Base-by-base conservation (phyloP, 768 basidiomycete genomes). In the Galerina marginata region DNA sequence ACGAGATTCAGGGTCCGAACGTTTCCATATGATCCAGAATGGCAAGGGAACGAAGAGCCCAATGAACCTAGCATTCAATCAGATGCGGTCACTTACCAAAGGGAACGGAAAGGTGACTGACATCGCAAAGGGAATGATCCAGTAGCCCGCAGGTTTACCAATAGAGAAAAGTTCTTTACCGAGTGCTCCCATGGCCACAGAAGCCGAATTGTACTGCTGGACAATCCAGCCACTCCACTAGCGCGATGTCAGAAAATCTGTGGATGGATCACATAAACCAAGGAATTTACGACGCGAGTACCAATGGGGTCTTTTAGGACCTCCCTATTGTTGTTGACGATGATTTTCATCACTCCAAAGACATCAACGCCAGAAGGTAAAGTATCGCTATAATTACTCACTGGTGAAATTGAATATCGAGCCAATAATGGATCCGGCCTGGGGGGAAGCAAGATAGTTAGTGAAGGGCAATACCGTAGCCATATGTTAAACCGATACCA, bases 211-310 rank as follows among this genome's bases (percentile, higher is more conserved):
- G 67, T 81, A 79, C 45, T 76, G 70, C 63, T 85, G 83, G 47
- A 83, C 74, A 58, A 81, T 76, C 83, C 83, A 85, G 20, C 83
- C 83, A 56, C 76, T 81, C 82, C 81, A 81, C 75, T 80, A 48
- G 16, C 10, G 7, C 4, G 36, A 40, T 4, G 39, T 57, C 11
- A 53, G 10, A 53, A 20, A 54, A 43, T 16, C n/a, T 36, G 26
- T 56, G 4, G n/a, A 33, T 23, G 36, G 10, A 26, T 26, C 20
- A 45, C 15, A 53, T 10, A 10, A 43, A 15, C 14, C 3, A n/a
- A 54, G 9, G 16, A 11, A 65, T 78, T 53, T 64, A 81, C 79
- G 20, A 83, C 66, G 58, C 81, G 80, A 7, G 79, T 82, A 2
- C 83, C 82, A 11, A 80, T 72, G 15, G 83, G 82, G 67, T 84